phyloP scores from a whole-genome alignment of 257 asterid species.

The Anisodus acutangulus region DNA sequence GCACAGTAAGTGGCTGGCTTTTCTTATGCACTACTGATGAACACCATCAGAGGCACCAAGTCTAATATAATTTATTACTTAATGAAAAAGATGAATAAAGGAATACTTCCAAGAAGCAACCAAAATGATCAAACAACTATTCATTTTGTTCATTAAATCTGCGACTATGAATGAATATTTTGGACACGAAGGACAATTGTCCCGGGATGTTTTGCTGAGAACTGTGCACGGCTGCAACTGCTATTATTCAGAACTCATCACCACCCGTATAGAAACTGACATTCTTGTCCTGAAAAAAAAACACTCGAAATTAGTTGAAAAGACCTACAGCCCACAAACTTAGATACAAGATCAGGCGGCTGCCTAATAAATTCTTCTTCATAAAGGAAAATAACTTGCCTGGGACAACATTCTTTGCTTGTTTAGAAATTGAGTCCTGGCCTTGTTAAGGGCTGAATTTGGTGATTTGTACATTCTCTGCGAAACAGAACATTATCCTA shows the following conservation, averaged over 20 bases:
- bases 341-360: neutral
- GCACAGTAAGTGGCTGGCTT: neutral
- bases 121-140: neutral
- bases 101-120: neutral
- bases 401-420: slow-evolving; percentile 74
- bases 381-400: slow-evolving; percentile 45
- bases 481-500: neutral
- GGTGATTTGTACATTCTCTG: slow-evolving; percentile 86
- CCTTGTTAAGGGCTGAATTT: slow-evolving; percentile 78
- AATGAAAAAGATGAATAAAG: neutral
- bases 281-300: slow-evolving; percentile 62
- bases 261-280: slow-evolving; percentile 61
- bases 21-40: slow-evolving; percentile 23
- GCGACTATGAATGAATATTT: slow-evolving; percentile 8
- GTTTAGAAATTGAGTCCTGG: slow-evolving; percentile 79
- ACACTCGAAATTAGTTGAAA: neutral
- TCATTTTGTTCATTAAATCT: slow-evolving; percentile 22
- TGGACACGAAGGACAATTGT: neutral
- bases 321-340: neutral
- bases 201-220: neutral
- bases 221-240: neutral
- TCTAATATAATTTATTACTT: neutral
- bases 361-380: neutral
- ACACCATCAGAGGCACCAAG: slow-evolving; percentile 15
- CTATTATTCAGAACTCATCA: slow-evolving; percentile 36